These are phyloP conservation scores for Castanea mollissima DNA, from an alignment of 306 rosid species.

Conservation along the genomic window DNA sequence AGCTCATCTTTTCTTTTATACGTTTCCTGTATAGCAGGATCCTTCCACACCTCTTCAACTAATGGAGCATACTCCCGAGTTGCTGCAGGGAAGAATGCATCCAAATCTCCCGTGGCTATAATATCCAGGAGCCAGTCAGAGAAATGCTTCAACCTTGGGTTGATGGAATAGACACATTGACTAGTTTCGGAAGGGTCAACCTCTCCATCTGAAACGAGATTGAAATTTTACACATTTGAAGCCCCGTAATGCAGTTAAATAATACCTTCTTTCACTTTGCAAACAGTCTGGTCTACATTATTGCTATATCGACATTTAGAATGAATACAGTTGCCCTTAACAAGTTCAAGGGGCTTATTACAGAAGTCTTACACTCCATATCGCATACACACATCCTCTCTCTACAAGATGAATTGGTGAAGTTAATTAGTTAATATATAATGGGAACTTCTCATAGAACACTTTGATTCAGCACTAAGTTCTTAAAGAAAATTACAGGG, in stretches of 20 bases:
- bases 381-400: not conserved
- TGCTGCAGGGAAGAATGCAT: constrained; percentile 98
- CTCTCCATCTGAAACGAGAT: constrained; percentile 54
- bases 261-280: not conserved
- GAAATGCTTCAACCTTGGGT: constrained; percentile 91
- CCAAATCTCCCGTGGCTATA: constrained; percentile 97
- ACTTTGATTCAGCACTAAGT: not conserved
- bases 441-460: not conserved
- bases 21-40: constrained; percentile 91
- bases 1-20: constrained; percentile 87
- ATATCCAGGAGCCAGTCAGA: constrained; percentile 98
- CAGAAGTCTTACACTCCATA: not conserved
- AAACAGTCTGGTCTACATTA: not conserved
- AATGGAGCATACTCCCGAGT: constrained; percentile 98
- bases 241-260: constrained; percentile 13
- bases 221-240: constrained; percentile 18
- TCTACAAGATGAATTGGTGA: not conserved
- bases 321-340: not conserved
- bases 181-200: constrained; percentile 36
- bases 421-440: not conserved
- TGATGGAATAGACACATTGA: constrained; percentile 76
- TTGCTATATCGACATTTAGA: not conserved
- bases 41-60: constrained; percentile 98
- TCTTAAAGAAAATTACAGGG: too few relatives aligned
- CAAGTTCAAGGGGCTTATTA: not conserved